Evolutionary conservation across 208 protist genomes (phyloP).

Genomic region (Leishmania tarentolae): DNA sequence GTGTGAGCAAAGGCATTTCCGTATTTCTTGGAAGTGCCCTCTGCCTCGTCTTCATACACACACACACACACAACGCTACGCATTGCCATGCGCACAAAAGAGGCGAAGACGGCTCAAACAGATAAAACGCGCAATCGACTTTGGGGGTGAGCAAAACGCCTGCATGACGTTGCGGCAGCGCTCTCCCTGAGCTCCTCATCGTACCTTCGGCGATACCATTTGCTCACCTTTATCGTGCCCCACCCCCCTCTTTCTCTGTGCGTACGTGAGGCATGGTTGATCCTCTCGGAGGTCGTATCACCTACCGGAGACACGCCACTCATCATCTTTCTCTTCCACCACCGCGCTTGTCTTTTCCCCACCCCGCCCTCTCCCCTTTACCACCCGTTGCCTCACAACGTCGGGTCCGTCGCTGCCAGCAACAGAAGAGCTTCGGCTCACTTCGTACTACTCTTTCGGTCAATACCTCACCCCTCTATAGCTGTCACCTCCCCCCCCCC

Average conservation of each 20-base stretch:
- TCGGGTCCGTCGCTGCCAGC: background rate
- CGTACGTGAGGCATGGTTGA: background rate
- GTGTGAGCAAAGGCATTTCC: background rate
- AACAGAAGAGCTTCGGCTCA: background rate
- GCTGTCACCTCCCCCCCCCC: background rate
- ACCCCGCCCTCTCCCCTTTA: background rate
- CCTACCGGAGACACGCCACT: background rate
- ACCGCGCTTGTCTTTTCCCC: background rate
- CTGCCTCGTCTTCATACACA: background rate
- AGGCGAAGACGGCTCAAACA: background rate
- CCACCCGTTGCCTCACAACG: background rate
- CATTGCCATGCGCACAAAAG: background rate
- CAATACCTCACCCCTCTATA: background rate
- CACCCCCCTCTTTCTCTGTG: background rate
- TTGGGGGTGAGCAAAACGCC: background rate
- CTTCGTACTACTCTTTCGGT: background rate
- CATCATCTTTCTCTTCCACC: background rate
- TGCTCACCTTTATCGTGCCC: background rate
- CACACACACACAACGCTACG: background rate
- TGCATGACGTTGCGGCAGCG: background rate
- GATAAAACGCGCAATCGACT: background rate
- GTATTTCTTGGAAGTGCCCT: background rate
- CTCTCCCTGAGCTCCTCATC: background rate
- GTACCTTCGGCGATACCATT: background rate
- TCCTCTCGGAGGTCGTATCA: background rate